These are phyloP conservation scores for Boletus subparvulus DNA, from an alignment of 768 basidiomycete genomes.

Conservation along the genomic window DNA sequence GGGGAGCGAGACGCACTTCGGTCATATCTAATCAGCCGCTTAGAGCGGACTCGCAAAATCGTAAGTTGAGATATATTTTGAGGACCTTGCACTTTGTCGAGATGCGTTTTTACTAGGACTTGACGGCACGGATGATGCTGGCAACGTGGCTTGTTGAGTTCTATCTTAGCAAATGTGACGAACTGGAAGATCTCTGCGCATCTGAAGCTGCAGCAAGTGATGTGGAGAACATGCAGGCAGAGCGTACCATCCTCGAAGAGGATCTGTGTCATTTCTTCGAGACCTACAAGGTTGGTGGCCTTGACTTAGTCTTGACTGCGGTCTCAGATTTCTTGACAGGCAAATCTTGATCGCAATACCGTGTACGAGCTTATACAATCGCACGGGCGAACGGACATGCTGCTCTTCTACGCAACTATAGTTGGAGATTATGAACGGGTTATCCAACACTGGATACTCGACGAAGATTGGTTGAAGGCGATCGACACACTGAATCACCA, in stretches of 20 bases:
- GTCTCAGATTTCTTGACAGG: conserved; percentile 42
- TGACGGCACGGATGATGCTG: conserved; percentile 94
- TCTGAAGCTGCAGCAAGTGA: conserved; percentile 81
- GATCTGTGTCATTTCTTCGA: conserved; percentile 91
- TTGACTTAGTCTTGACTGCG: background rate
- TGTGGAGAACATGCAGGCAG: conserved; percentile 79
- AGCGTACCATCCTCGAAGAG: conserved; percentile 83
- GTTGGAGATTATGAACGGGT: conserved; percentile 84
- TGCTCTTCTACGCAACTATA: conserved; percentile 81
- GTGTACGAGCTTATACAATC: conserved; percentile 91
- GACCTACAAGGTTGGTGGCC: conserved; percentile 76
- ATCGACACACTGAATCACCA: conserved; percentile 90
- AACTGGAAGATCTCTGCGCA: conserved; percentile 90
- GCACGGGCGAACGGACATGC: conserved; percentile 91
- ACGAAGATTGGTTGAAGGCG: conserved; percentile 90
- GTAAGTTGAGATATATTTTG: conserved; percentile 43
- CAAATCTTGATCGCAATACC: conserved; percentile 79
- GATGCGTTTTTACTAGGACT: conserved; percentile 53
- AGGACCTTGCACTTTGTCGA: background rate
- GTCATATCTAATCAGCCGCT: conserved; percentile 82
- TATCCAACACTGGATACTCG: conserved; percentile 87
- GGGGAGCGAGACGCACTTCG: conserved; percentile 89
- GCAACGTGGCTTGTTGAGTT: conserved; percentile 99
- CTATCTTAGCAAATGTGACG: conserved; percentile 94
- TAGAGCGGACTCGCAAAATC: conserved; percentile 81